Evolutionary conservation across 352 stramenopile species (phyloP).

Genomic region (Phytophthora meadii): DNA sequence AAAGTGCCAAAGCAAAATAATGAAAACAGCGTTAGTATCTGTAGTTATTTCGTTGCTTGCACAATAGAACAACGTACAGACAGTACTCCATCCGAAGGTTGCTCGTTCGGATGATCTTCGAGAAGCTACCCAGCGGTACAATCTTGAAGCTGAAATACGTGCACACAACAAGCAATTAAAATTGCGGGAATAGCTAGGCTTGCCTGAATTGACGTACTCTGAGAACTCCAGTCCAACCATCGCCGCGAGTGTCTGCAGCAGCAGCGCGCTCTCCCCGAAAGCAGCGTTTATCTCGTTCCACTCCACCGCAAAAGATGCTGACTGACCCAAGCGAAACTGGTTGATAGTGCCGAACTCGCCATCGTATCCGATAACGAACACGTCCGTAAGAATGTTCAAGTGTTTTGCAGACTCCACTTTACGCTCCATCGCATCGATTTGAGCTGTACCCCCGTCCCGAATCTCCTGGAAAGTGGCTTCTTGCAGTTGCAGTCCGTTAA

Average conservation of each 20-base stretch:
- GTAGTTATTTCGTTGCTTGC: conserved; percentile 3
- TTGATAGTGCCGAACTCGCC: conserved; percentile 88
- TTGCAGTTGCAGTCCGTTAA: conserved; percentile 64
- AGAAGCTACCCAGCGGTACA: conserved; percentile 86
- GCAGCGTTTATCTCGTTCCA: conserved; percentile 92
- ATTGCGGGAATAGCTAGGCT: conserved; percentile 3
- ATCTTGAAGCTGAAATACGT: conserved; percentile 76
- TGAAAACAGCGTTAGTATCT: conserved; percentile 12
- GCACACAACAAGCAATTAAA: conserved; percentile 7
- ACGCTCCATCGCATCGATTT: conserved; percentile 65
- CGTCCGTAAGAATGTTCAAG: conserved; percentile 74
- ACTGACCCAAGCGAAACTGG: conserved; percentile 78
- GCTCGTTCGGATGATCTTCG: conserved; percentile 84
- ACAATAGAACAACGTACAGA: conserved; percentile 56
- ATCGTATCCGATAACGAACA: conserved; percentile 80
- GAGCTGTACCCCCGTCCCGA: conserved; percentile 58
- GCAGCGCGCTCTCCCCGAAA: conserved; percentile 74
- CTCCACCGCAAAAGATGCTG: conserved; percentile 63
- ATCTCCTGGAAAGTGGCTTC: conserved; percentile 60
- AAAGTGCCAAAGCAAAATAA: conserved; percentile 24
- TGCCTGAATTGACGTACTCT: conserved; percentile 49
- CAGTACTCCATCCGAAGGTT: conserved; percentile 85
- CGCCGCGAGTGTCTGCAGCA: conserved; percentile 68
- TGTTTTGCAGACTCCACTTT: conserved; percentile 50
- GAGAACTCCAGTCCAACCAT: conserved; percentile 71